These are phyloP conservation scores for Stagonosporopsis tanaceti DNA, from an alignment of 2,329 filamentous ascomycete species.

Conservation along the genomic window DNA sequence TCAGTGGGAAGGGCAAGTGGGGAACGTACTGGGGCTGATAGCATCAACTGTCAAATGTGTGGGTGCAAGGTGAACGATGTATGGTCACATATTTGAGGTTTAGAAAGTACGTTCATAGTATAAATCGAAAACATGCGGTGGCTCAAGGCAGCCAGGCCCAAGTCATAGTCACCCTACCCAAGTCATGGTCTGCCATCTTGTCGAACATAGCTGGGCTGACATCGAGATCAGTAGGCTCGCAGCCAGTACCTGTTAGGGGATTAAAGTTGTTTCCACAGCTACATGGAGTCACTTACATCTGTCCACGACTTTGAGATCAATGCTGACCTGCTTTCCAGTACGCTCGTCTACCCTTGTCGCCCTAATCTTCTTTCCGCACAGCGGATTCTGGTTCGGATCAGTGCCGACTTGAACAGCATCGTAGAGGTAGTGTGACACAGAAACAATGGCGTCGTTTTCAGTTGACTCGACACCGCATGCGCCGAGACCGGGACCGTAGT, in stretches of 20 bases:
- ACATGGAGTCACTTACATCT: slow-evolving; percentile 58
- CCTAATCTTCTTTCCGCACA: slow-evolving; percentile 73
- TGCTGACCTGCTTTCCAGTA: slow-evolving; percentile 56
- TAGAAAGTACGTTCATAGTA: neutral
- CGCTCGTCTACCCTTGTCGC: slow-evolving; percentile 60
- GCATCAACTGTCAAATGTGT: neutral
- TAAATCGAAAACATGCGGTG: neutral
- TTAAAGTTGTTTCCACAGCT: slow-evolving; percentile 23
- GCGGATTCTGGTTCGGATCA: slow-evolving; percentile 68
- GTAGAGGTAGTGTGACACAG: slow-evolving; percentile 72
- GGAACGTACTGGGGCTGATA: slow-evolving; percentile 53
- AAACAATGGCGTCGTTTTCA: slow-evolving; percentile 67
- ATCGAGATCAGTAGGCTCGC: slow-evolving; percentile 59
- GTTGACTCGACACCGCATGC: slow-evolving; percentile 70
- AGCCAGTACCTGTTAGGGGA: slow-evolving; percentile 53
- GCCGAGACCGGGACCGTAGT: slow-evolving; percentile 71
- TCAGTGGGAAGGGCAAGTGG: slow-evolving; percentile 59
- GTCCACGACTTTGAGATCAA: slow-evolving; percentile 73
- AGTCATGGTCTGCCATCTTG: slow-evolving; percentile 55
- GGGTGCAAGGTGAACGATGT: neutral
- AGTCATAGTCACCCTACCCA: slow-evolving; percentile 58
- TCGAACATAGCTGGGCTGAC: slow-evolving; percentile 59
- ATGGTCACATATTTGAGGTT: neutral
- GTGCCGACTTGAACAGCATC: slow-evolving; percentile 63
- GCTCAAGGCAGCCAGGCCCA: slow-evolving; percentile 59